phyloP scores from a whole-genome alignment of 2,329 filamentous ascomycete genomes.

The Microascus cirrosus region DNA sequence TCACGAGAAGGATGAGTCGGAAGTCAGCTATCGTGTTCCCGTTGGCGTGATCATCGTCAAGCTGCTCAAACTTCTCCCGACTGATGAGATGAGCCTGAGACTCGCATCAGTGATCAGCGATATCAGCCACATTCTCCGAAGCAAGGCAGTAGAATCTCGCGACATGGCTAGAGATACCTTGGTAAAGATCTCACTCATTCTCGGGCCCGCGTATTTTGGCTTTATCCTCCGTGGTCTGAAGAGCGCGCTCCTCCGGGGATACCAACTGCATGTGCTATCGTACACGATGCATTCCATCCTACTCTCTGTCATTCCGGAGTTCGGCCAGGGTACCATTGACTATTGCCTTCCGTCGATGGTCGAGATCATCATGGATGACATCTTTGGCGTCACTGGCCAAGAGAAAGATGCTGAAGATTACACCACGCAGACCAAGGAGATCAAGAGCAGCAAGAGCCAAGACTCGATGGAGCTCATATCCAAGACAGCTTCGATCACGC shows the following conservation, averaged over 20 bases:
- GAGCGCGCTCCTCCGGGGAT: conserved; percentile 71
- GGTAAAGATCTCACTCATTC: conserved; percentile 66
- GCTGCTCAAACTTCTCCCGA: conserved; percentile 68
- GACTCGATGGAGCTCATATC: conserved; percentile 94
- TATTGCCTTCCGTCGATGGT: conserved; percentile 74
- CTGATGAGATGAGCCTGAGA: conserved; percentile 58
- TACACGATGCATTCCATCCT: conserved; percentile 91
- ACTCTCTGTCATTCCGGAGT: conserved; percentile 59
- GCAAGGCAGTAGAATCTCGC: conserved; percentile 75
- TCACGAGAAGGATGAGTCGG: conserved; percentile 88
- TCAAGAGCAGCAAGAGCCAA: conserved; percentile 96
- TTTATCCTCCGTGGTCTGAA: conserved; percentile 91
- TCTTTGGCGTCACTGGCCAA: conserved; percentile 83
- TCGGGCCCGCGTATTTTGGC: conserved; percentile 74
- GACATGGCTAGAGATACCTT: conserved; percentile 87
- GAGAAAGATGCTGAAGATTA: conserved; percentile 98
- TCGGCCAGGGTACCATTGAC: conserved; percentile 74
- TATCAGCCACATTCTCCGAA: conserved; percentile 84
- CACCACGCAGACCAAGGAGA: conserved; percentile 88
- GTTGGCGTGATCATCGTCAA: conserved; percentile 85
- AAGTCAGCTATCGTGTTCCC: conserved; percentile 84
- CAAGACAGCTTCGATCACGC: conserved; percentile 64
- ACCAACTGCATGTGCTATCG: conserved; percentile 88
- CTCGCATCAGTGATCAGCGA: conserved; percentile 81
- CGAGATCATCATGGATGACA: conserved; percentile 89